Evolutionary conservation across 257 asterid species (phyloP), one percentile per base, ranked within the genome.

Genomic region (Cinchona pubescens): DNA sequence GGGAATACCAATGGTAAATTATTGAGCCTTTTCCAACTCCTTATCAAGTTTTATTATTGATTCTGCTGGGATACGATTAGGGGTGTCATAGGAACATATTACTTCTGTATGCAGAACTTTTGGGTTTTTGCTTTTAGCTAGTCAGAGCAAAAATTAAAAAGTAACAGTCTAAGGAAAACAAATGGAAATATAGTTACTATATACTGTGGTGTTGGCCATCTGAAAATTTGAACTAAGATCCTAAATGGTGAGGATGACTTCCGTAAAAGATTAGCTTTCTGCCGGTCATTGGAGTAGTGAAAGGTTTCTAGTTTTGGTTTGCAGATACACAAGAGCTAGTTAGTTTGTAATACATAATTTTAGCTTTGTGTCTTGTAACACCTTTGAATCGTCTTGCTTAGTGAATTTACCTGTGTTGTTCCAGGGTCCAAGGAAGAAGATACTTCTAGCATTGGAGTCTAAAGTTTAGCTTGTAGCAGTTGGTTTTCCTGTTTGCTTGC

Each of bases 381-480:
- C 18, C 30, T 30, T 42, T 76, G 55, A 49, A 3, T 53, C 40
- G 37, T n/a, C 46, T n/a, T 1, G 18, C 34, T 75, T 51, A 18
- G 51, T 69, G 51, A n/a, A 35, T 25, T 55, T 23, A 25, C 73
- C 18, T 48, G 59, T 66, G 60, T 70, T 74, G 74, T 84, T 86
- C 74, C 91, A 94, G 98, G 98, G 98, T 67, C 97, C 98, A 46
- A 90, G 98, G 84, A 94, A 94, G 91, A 94, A 94, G 94, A 94
- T 94, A 82, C 88, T 92, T 77, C 87, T 94, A 53, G 96, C 92
- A 5, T 83, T 94, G 89, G 98, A 91, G 75, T 83, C 96, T 2
- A 87, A 85, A 84, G 82, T 78, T 80, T 73, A 84, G 69, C 32
- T 42, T 59, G n/a, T 68, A 85, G 42, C 76, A 77, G 74, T 62